Evolutionary conservation across 225 moss, liverwort and hornwort species (phyloP), one percentile per base, ranked within the genome.

Genomic region (Neckera pumila): DNA sequence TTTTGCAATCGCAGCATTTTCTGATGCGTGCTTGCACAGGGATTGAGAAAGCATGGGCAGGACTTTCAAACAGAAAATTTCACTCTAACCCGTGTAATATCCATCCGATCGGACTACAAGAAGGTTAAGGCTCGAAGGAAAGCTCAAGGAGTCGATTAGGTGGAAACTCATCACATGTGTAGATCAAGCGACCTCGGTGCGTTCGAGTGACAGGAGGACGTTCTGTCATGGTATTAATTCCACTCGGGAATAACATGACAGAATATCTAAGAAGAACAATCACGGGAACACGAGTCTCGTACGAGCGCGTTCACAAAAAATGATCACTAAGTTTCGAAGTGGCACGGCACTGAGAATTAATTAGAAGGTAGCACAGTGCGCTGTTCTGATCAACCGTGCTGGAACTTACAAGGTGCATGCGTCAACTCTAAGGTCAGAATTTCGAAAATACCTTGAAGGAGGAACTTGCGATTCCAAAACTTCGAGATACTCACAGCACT

Each of bases 381-480:
- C 82, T 76, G 57, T 22, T 64, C 22, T 60, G 20, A 54, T 60
- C 57, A 75, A 57, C 64, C 6, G 33, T 38, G 31, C 69, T 84
- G 45, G 36, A 60, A 82, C 31, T 36, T 42, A 76, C 47, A 57
- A 62, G 31, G 38, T 53, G 51, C 61, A 60, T 10, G 26, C 42
- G 26, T 74, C 60, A 83, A 81, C 76, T n/a, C 54, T 10, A 36
- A 76, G 47, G 81, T 70, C n/a, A 83, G 60, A 74, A 82, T 31
- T 76, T 16, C 30, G 87, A 45, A 49, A 73, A 43, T 87, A 91
- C 90, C 92, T 87, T 83, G 71, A 27, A 60, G 89, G 49, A 91
- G 91, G 53, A 91, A 91, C 92, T 91, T 92, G 75, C 91, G 92
- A 85, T 86, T 91, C 61, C 73, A 83, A 86, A 82, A 57, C 79